Evolutionary conservation across 345 rosid species (phyloP).

Genomic region (Acer yangbiense): DNA sequence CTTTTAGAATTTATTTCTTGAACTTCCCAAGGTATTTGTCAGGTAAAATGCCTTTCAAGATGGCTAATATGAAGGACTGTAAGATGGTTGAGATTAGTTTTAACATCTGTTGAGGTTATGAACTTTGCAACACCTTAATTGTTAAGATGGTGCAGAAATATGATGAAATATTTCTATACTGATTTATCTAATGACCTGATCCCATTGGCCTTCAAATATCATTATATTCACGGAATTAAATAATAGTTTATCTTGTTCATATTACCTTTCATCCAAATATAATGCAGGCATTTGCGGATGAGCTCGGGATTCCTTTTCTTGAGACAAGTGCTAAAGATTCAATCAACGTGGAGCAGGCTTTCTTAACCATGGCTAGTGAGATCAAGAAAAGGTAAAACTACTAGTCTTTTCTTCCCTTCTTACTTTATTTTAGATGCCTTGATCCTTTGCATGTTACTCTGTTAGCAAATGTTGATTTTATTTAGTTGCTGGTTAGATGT

Average conservation of each 20-base stretch:
- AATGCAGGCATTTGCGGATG: slow-evolving; percentile 76
- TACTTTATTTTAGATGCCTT: not conserved
- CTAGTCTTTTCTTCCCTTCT: not conserved
- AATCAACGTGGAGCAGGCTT: slow-evolving; percentile 78
- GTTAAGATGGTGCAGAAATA: not conserved
- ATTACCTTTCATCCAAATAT: slow-evolving; percentile 17
- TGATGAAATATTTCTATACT: not conserved
- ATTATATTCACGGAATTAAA: not conserved
- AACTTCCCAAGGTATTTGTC: not conserved
- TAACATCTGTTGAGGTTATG: not conserved
- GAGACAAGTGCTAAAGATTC: slow-evolving; percentile 91
- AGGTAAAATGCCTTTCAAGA: not conserved
- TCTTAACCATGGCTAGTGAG: slow-evolving; percentile 82
- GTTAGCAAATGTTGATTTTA: slow-evolving; percentile 4
- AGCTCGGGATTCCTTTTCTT: slow-evolving; percentile 77
- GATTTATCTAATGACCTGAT: not conserved
- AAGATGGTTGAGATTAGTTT: not conserved
- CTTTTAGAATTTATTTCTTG: not conserved
- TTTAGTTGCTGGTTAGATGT: not conserved
- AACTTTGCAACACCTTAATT: not conserved
- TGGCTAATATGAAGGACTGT: not conserved
- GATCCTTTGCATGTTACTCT: not conserved
- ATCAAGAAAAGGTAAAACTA: slow-evolving; percentile 65
- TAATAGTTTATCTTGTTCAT: slow-evolving; percentile 14
- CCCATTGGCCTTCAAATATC: not conserved